A percentile compares a stretch with the other conserved stretches of the same genome.
phyloP scores from a whole-genome alignment of 176 grass and related monocot genomes.

The Otatea glauca region DNA sequence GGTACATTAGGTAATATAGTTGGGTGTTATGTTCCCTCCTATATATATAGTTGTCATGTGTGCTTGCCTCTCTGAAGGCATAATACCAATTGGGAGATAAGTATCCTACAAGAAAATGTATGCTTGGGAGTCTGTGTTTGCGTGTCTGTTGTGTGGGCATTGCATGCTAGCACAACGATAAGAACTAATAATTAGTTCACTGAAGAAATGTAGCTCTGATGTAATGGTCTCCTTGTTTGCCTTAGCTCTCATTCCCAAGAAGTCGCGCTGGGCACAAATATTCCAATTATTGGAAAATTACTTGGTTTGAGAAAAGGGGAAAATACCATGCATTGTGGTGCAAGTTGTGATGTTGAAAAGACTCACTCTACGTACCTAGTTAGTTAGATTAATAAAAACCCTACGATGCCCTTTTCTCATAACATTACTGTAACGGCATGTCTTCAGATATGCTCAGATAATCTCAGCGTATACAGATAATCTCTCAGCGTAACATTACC shows the following conservation, averaged over 20 bases:
- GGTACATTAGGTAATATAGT: conserved; percentile 62
- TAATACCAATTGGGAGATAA: conserved; percentile 23
- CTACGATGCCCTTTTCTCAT: too few species aligned
- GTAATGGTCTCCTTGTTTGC: background rate
- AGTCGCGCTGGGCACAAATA: background rate
- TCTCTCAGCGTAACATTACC: too few species aligned
- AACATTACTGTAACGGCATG: background rate
- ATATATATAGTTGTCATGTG: background rate
- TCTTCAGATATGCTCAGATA: background rate
- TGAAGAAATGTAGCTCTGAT: conserved; percentile 19
- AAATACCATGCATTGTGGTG: background rate
- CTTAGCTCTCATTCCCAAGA: conserved; percentile 30
- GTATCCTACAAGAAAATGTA: conserved; percentile 10
- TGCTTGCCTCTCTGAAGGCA: conserved; percentile 26
- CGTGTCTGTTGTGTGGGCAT: background rate
- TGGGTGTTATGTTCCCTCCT: background rate
- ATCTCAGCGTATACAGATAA: background rate
- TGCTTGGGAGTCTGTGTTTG: background rate
- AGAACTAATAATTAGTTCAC: conserved; percentile 32
- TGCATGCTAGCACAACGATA: conserved; percentile 15
- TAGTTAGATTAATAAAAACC: background rate
- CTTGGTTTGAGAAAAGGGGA: conserved; percentile 4
- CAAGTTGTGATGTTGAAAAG: background rate
- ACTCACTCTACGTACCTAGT: background rate
- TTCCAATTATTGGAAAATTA: background rate